Evolutionary conservation across 306 rosid species (phyloP).

Genomic region (Pachyrhizus erosus): DNA sequence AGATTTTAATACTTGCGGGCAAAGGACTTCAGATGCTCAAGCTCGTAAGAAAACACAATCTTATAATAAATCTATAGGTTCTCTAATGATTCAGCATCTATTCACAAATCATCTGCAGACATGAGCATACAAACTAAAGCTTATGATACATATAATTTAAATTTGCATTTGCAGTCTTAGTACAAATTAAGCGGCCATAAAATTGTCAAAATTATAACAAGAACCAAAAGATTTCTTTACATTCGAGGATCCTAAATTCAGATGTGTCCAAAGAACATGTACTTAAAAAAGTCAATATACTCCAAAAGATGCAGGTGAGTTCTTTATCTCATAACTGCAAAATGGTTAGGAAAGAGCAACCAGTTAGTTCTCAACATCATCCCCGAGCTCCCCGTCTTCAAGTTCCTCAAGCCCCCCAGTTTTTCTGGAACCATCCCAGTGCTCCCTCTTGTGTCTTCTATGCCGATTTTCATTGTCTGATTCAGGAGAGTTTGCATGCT

Average conservation of each 20-base stretch:
- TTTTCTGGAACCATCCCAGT: slow-evolving; percentile 76
- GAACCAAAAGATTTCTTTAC: slow-evolving; percentile 33
- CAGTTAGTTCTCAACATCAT: slow-evolving; percentile 78
- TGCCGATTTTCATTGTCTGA: slow-evolving; percentile 84
- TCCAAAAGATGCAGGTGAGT: background rate
- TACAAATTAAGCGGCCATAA: background rate
- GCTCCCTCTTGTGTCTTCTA: slow-evolving; percentile 92
- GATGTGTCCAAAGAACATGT: background rate
- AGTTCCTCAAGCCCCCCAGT: slow-evolving; percentile 78
- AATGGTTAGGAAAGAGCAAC: slow-evolving; percentile 39
- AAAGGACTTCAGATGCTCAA: background rate
- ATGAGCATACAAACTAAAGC: background rate
- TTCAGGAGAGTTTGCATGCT: slow-evolving; percentile 95
- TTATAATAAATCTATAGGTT: background rate
- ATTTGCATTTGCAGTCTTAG: background rate
- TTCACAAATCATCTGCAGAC: background rate
- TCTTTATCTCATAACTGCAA: slow-evolving; percentile 24
- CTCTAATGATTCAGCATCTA: background rate
- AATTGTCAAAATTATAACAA: slow-evolving; percentile 6
- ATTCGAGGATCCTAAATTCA: slow-evolving; percentile 33
- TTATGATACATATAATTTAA: background rate
- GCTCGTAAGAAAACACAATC: background rate
- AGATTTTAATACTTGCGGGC: background rate
- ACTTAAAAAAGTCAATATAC: slow-evolving; percentile 26
- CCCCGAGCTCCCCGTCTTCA: slow-evolving; percentile 98